Conservation (phyloP, 1,284 basidiomycete species). For the Moesziomyces globuligerus region DNA sequence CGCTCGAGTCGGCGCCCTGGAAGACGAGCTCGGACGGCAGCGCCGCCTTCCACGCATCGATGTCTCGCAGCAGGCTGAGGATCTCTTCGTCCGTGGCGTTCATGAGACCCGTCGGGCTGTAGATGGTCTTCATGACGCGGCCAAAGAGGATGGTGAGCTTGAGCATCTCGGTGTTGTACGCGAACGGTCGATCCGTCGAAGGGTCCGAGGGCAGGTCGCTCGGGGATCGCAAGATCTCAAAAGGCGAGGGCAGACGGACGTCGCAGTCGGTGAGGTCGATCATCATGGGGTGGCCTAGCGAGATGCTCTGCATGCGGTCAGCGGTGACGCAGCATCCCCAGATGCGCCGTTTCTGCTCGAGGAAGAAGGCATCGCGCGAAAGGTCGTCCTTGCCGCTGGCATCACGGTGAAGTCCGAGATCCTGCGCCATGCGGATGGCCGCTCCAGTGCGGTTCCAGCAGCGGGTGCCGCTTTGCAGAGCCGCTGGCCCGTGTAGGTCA, state of each 20-base stretch:
- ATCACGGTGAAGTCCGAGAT: slow-evolving; percentile 61
- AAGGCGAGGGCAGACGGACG: slow-evolving; percentile 60
- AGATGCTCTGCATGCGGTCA: slow-evolving; percentile 56
- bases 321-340: slow-evolving; percentile 64
- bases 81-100: slow-evolving; percentile 63
- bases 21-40: slow-evolving; percentile 53
- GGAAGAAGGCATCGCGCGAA: slow-evolving; percentile 55
- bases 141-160: slow-evolving; percentile 64
- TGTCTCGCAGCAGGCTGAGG: slow-evolving; percentile 55
- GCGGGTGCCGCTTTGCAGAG: slow-evolving; percentile 66
- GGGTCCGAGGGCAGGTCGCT: slow-evolving; percentile 50
- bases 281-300: slow-evolving; percentile 58
- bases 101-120: slow-evolving; percentile 64
- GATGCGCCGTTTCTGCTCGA: slow-evolving; percentile 60
- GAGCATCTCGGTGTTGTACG: slow-evolving; percentile 64
- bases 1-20: slow-evolving; percentile 42
- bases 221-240: slow-evolving; percentile 56
- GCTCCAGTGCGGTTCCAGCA: slow-evolving; percentile 64
- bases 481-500: slow-evolving; percentile 68
- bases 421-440: slow-evolving; percentile 63
- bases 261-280: slow-evolving; percentile 65
- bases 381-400: slow-evolving; percentile 58
- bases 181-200: slow-evolving; percentile 51
- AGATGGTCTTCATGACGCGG: slow-evolving; percentile 64
- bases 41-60: slow-evolving; percentile 58